phyloP scores from a whole-genome alignment of 2,329 filamentous ascomycete species.

The Diaporthe sp. region DNA sequence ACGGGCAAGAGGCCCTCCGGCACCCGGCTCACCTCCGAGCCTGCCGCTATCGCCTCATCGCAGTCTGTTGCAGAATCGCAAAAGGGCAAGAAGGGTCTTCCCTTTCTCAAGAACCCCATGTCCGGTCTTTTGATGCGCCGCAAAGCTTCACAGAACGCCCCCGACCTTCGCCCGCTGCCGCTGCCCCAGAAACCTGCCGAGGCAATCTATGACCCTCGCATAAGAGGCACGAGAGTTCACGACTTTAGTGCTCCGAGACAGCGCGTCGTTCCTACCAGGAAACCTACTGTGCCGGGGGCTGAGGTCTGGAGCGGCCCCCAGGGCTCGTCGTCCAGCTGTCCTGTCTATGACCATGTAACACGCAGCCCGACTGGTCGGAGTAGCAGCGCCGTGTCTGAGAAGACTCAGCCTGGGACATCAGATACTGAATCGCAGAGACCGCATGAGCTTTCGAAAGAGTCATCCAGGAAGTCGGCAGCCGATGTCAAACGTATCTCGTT shows the following conservation, averaged over 20 bases:
- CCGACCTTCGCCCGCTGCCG: slow-evolving; percentile 55
- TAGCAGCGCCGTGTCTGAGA: slow-evolving; percentile 28
- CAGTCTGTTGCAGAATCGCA: slow-evolving; percentile 47
- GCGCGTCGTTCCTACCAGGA: slow-evolving; percentile 44
- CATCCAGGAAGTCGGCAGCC: slow-evolving; percentile 11
- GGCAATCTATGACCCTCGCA: slow-evolving; percentile 69
- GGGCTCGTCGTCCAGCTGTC: background rate
- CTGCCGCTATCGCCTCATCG: slow-evolving; percentile 44
- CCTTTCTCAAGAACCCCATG: slow-evolving; percentile 70
- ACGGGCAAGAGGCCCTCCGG: slow-evolving; percentile 56
- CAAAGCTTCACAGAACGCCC: slow-evolving; percentile 61
- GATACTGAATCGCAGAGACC: slow-evolving; percentile 18
- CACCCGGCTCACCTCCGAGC: slow-evolving; percentile 52
- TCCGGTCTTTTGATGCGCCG: slow-evolving; percentile 68
- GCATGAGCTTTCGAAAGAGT: slow-evolving; percentile 22
- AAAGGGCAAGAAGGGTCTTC: slow-evolving; percentile 63
- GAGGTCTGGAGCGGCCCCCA: slow-evolving; percentile 30
- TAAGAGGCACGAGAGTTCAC: slow-evolving; percentile 72
- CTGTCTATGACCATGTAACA: slow-evolving; percentile 17
- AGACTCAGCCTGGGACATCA: slow-evolving; percentile 15
- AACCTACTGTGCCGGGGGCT: slow-evolving; percentile 30
- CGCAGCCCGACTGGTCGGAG: slow-evolving; percentile 25
- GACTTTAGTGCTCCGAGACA: slow-evolving; percentile 71
- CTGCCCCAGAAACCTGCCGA: slow-evolving; percentile 53
- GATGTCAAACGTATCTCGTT: slow-evolving; percentile 33